Base-by-base conservation (phyloP, 352 stramenopile genomes). In the Phytophthora ramorum region DNA sequence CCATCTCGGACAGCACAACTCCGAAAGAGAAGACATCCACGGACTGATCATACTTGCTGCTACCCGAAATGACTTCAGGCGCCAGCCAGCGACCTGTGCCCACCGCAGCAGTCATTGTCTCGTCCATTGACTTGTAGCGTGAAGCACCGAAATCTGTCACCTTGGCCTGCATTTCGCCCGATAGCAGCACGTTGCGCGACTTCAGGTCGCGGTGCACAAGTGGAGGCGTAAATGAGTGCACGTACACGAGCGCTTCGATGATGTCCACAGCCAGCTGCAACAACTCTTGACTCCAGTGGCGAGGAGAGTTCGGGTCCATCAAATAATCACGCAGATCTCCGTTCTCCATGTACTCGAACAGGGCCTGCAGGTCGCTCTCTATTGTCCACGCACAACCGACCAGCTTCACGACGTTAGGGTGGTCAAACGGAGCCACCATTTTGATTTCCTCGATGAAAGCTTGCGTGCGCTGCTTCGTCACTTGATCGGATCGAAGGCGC, bases 381-480 rank as follows among this genome's bases (percentile, higher is more conserved):
- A 81, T 69, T 1, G 67, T 87, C 83, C 83, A 92, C 1, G 84
- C 87, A 3, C 76, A 83, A 0, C 87, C 86, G 2, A 93, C 59
- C 7, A 96, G 73, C 38, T 71, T 63, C 7, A 96, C 69, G 58
- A 96, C 85, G 32, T 77, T 79, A 9, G 83, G 73, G 26, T 94
- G 87, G 14, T 89, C 69, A 3, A 95, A 69, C 24, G 63, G 58
- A 0, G 80, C 66, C 2, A 89, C 73, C 43, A 96, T 70, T 41
- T 89, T 91, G 69, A 94, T 89, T 58, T 96, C 88, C 5, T 63
- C 66, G 10, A 91, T 62, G 17, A 96, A 95, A 12, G 50, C 58
- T 7, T 79, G 64, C 0, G 68, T 85, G 12, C 69, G 63, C n/a
- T 79, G 58, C 4, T 66, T 67, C 9, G 75, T 87, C 7, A 77